Evolutionary conservation across 129 eudicot genomes (phyloP).

Genomic region (Tagetes patula): DNA sequence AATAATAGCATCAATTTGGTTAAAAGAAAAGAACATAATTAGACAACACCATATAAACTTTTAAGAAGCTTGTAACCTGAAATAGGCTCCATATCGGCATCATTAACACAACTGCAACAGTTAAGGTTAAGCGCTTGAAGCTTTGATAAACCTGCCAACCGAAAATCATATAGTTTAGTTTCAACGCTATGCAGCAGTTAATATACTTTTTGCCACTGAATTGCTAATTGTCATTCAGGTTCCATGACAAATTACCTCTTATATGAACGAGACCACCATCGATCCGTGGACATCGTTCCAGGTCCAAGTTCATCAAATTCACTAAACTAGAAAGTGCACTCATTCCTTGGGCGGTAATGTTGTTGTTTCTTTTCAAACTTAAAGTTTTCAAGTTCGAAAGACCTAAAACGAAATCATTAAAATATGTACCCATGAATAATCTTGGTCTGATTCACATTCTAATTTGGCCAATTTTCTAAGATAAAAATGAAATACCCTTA

Average conservation of each 20-base stretch:
- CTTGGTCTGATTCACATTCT: not conserved
- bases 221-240: no score
- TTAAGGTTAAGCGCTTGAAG: constrained; percentile 80
- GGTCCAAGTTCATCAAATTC: constrained; percentile 64
- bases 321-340: constrained; percentile 53
- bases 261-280: constrained; percentile 79
- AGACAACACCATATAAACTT: not conserved
- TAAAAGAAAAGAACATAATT: not conserved
- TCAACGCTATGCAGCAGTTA: not conserved
- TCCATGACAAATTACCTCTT: constrained; percentile 42
- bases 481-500: constrained; percentile 36
- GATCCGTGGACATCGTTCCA: constrained; percentile 79
- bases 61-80: constrained; percentile 43
- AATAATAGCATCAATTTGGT: not conserved
- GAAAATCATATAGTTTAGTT: not conserved
- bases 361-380: constrained; percentile 58
- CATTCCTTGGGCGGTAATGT: constrained; percentile 67
- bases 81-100: constrained; percentile 80
- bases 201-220: not conserved
- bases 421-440: not conserved
- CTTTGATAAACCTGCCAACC: constrained; percentile 63
- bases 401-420: constrained; percentile 40
- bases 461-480: not conserved
- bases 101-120: constrained; percentile 84
- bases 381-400: constrained; percentile 63